Evolutionary conservation across 352 stramenopile genomes (phyloP), one percentile per base, ranked within the genome.

Genomic region (Pythium dissimile): DNA sequence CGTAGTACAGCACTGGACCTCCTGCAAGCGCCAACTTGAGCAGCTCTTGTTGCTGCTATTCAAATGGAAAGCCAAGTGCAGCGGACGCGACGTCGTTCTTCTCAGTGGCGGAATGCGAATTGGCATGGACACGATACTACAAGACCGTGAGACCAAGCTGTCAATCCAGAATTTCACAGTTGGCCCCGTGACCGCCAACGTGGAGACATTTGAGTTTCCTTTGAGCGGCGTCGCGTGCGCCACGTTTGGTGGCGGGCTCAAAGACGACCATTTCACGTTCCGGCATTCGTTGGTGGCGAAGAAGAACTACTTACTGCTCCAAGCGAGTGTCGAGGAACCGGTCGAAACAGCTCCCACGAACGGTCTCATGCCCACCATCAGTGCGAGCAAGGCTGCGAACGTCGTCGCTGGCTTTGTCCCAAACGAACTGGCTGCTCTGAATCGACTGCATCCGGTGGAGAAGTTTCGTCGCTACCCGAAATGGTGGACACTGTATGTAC

Each of bases 11-110:
- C 83, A 92, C 46, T 92, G 80, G 80, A 61, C 89, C 7, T 75
- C 64, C 10, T 92, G 83, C 34, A 79, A 75, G 5, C 65, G 73
- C 0, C 80, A 90, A 42, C 57, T 92, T 1, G 80, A 90, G 59
- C 78, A 89, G 59, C 64, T 92, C 2, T 42, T 92, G 10, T 60
- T 76, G 23, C 47, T 92, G 3, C 49, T 92, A 13, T 92, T 92
- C 41, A 73, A 77, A 10, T 92, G 83, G 83, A 92, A 92, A 32
- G 61, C 76, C 9, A 90, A 90, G 52, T 69, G 70, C 18, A 72
- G 69, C 26, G 83, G 83, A 1, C 80, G 83, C 15, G 83, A 92
- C 38, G 66, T 88, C 7, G 55, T 89, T 11, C 48, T 92, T 11
- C 65, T 92, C n/a, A 90, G 78, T 37, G 83, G 83, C 26, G 76